Evolutionary conservation across 2,329 filamentous ascomycete species (phyloP).

Genomic region (Rutstroemia sydowiana): DNA sequence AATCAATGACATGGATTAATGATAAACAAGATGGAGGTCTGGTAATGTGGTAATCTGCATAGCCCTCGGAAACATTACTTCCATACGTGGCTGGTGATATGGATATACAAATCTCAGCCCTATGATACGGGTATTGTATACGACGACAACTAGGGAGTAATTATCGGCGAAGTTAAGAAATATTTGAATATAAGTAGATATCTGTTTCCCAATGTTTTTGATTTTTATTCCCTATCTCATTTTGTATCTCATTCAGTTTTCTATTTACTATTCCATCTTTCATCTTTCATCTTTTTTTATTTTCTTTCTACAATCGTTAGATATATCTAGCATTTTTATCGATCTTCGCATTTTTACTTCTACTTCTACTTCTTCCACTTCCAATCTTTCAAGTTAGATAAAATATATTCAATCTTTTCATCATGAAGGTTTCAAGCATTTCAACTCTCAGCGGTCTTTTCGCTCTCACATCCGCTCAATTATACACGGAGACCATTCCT

Average conservation of each 20-base stretch:
- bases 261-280: neutral
- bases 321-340: neutral
- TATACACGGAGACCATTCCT: constrained; percentile 3
- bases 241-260: neutral
- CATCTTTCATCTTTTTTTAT: neutral
- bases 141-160: neutral
- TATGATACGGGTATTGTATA: neutral
- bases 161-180: neutral
- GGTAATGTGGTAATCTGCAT: neutral
- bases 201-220: neutral
- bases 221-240: constrained; percentile 2
- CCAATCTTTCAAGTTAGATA: neutral
- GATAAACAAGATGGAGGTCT: neutral
- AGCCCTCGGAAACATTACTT: neutral
- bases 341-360: neutral
- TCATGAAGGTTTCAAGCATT: constrained; percentile 21
- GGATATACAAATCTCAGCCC: neutral
- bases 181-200: constrained; percentile 1
- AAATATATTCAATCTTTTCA: neutral
- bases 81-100: neutral
- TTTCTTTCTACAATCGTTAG: neutral
- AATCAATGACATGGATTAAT: neutral
- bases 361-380: neutral
- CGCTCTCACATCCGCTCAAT: constrained; percentile 11
- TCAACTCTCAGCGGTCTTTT: constrained; percentile 12